Conservation (phyloP, 208 protist species). For the Crithidia sp. region DNA sequence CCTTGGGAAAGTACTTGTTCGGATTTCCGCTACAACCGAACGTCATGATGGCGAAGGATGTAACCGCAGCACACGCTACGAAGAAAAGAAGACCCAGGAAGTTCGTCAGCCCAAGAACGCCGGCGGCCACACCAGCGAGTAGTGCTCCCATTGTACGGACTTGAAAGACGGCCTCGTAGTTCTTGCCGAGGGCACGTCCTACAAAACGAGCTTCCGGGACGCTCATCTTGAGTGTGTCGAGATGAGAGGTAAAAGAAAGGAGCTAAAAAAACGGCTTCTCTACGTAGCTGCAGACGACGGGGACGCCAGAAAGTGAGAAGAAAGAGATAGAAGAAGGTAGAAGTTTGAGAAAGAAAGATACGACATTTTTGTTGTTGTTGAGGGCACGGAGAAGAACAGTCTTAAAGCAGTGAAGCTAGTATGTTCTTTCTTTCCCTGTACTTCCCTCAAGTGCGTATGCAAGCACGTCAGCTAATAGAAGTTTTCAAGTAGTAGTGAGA, state of each 20-base stretch:
- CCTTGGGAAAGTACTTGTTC: conserved; percentile 78
- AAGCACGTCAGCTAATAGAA: no score
- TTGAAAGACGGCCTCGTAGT: conserved; percentile 65
- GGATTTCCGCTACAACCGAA: conserved; percentile 60
- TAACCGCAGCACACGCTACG: conserved; percentile 49
- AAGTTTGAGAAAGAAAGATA: no score
- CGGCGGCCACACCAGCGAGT: conserved; percentile 74
- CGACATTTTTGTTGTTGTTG: no score
- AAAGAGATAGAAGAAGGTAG: neutral
- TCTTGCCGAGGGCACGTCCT: conserved; percentile 50
- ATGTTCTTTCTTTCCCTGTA: no score
- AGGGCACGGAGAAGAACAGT: no score
- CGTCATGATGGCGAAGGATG: conserved; percentile 62
- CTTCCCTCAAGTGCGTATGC: no score
- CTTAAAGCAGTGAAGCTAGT: no score
- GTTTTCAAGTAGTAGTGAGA: no score
- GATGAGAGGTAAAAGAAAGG: conserved; percentile 9
- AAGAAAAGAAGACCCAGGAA: conserved; percentile 79
- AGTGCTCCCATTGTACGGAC: conserved; percentile 80
- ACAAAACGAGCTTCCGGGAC: conserved; percentile 63
- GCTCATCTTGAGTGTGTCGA: conserved; percentile 37
- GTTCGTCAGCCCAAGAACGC: conserved; percentile 77
- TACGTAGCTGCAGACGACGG: neutral
- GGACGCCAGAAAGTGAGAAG: neutral
- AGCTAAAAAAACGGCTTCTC: neutral